Percentiles rank a stretch among this genome's conserved stretches.
Conservation (phyloP, 2,329 filamentous ascomycete genomes). For the Coleophoma eucalyptorum region DNA sequence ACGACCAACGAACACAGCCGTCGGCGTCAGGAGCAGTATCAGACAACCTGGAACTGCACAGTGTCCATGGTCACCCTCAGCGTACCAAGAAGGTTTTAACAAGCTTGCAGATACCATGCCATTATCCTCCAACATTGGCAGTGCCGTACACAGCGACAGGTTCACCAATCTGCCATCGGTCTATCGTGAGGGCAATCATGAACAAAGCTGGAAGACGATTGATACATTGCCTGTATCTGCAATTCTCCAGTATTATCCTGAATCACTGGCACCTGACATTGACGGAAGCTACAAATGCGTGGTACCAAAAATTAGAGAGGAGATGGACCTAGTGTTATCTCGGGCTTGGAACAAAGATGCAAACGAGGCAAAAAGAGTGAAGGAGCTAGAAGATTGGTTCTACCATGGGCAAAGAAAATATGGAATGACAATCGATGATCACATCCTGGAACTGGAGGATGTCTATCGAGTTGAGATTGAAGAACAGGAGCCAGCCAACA, state of each 20-base stretch:
- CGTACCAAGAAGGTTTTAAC: not conserved
- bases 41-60: constrained; percentile 1
- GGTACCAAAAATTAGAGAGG: constrained; percentile 6
- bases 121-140: not conserved
- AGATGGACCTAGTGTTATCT: constrained; percentile 6
- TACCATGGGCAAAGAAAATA: constrained; percentile 23
- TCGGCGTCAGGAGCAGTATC: constrained; percentile 4
- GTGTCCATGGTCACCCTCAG: constrained; percentile 1
- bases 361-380: constrained; percentile 6
- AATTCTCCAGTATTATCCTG: constrained; percentile 23
- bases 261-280: constrained; percentile 20
- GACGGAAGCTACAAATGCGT: constrained; percentile 13
- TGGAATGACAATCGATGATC: constrained; percentile 19
- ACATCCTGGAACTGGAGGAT: constrained; percentile 12
- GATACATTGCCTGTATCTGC: constrained; percentile 20
- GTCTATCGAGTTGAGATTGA: constrained; percentile 5
- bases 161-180: not conserved
- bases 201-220: constrained; percentile 5
- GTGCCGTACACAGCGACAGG: not conserved
- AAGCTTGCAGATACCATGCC: too few relatives aligned
- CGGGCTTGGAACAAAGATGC: not conserved
- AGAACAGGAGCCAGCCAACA: constrained; percentile 12
- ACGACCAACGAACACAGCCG: constrained; percentile 10
- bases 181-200: not conserved
- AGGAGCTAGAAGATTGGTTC: constrained; percentile 21